A percentile compares a stretch with the other conserved stretches of the same genome.
phyloP scores from a whole-genome alignment of 208 protist genomes.

The Phytomonas sp. region DNA sequence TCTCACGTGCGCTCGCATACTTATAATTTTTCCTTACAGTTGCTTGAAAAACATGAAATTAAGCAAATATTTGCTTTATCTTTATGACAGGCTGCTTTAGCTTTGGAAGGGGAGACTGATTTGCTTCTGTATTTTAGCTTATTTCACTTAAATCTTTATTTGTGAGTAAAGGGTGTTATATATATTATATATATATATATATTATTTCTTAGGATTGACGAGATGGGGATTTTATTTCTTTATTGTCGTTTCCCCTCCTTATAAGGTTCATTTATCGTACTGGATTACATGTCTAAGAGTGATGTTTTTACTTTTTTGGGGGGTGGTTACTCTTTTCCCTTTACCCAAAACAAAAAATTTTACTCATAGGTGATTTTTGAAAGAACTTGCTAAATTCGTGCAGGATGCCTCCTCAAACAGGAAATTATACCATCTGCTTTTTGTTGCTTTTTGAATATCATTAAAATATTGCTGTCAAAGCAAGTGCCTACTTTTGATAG shows the following conservation, averaged over 20 bases:
- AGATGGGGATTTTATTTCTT: background rate
- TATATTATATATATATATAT: background rate
- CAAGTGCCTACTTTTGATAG: background rate
- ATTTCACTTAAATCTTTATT: background rate
- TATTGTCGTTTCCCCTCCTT: conserved; percentile 8
- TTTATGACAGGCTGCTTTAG: background rate
- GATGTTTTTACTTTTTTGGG: conserved; percentile 1
- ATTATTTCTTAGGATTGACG: background rate
- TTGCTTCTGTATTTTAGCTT: background rate
- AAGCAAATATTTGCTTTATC: background rate
- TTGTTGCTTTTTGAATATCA: background rate
- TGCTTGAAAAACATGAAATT: background rate
- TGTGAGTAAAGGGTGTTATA: background rate
- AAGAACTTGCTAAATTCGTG: background rate
- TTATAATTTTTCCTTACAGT: background rate
- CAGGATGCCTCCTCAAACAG: background rate
- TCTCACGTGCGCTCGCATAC: background rate
- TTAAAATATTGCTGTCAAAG: background rate
- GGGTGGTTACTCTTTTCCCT: conserved; percentile 6
- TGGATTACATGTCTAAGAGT: background rate
- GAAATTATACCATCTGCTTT: background rate
- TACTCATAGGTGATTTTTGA: background rate
- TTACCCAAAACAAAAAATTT: background rate
- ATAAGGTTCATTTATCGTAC: conserved; percentile 1
- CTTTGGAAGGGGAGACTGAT: background rate